phyloP scores from a whole-genome alignment of 176 grass and related monocot genomes.

The Typha latifolia region DNA sequence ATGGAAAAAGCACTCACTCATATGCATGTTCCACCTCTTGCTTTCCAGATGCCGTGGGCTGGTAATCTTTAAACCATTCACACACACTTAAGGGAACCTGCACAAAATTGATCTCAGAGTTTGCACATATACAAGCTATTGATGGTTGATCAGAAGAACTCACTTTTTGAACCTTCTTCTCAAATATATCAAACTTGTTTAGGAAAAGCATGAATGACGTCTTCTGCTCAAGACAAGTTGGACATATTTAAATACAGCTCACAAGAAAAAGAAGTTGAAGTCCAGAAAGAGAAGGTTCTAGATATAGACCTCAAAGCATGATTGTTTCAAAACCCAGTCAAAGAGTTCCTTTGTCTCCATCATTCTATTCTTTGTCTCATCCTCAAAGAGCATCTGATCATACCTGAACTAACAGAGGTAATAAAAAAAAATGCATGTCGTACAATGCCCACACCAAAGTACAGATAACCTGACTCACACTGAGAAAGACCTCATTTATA shows the following conservation, averaged over 20 bases:
- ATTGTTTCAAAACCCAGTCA: constrained; percentile 89
- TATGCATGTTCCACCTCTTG: constrained; percentile 94
- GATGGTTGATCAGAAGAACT: not conserved
- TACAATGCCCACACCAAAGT: not conserved
- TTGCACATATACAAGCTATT: constrained; percentile 1
- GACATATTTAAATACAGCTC: not conserved
- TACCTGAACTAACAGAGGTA: constrained; percentile 38
- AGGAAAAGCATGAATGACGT: constrained; percentile 96
- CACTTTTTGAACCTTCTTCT: constrained; percentile 92
- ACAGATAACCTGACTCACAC: not conserved
- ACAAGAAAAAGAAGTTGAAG: not conserved
- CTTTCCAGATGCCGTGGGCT: constrained; percentile 65
- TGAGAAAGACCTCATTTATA: not conserved
- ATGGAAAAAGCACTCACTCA: constrained; percentile 51
- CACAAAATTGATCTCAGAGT: constrained; percentile 7
- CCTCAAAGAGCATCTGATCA: constrained; percentile 88
- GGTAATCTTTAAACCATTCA: constrained; percentile 95
- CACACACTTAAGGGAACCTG: constrained; percentile 85
- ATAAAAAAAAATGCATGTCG: not conserved
- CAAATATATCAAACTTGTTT: constrained; percentile 98
- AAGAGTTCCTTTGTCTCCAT: constrained; percentile 97
- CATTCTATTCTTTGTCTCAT: constrained; percentile 85
- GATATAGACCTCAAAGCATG: constrained; percentile 77
- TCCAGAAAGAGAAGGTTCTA: constrained; percentile 4
- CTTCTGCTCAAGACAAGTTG: constrained; percentile 47